A percentile compares a stretch with the other conserved stretches of the same genome.
phyloP scores from a whole-genome alignment of 129 eudicot species.

The Lonicera japonica region DNA sequence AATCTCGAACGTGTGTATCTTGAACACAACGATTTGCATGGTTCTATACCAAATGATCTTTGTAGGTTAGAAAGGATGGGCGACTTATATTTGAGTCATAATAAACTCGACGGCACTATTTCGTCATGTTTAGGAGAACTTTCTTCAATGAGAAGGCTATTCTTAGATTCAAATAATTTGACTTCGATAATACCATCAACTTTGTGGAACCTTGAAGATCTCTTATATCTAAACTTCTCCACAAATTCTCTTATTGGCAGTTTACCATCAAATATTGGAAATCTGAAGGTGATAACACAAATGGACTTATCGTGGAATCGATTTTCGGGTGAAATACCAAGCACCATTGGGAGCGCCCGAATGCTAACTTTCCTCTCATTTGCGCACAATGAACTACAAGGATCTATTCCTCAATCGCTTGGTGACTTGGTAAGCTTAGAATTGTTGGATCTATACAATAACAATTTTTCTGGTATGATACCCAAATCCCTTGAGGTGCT shows the following conservation, averaged over 20 bases:
- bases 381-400: constrained; percentile 10
- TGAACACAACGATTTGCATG: constrained; percentile 18
- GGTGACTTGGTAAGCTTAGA: constrained; percentile 7
- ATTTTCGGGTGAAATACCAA: constrained; percentile 31
- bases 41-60: constrained; percentile 21
- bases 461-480: constrained; percentile 12
- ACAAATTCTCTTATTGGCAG: constrained; percentile 21
- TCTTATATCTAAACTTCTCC: constrained; percentile 19
- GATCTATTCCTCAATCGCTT: constrained; percentile 13
- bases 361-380: constrained; percentile 5
- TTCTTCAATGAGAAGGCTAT: constrained; percentile 17
- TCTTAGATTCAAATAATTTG: constrained; percentile 26
- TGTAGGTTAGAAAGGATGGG: constrained; percentile 17
- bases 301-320: constrained; percentile 34
- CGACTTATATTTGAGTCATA: constrained; percentile 16
- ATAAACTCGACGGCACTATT: constrained; percentile 23
- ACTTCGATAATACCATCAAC: constrained; percentile 20
- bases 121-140: constrained; percentile 40
- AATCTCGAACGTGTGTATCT: constrained; percentile 19
- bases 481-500: constrained; percentile 21
- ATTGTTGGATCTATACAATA: constrained; percentile 13
- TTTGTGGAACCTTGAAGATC: constrained; percentile 23
- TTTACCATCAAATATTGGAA: constrained; percentile 25
- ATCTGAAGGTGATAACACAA: constrained; percentile 6
- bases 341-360: constrained; percentile 5